These are phyloP conservation scores for Blumeria graminis DNA, from an alignment of 2,329 filamentous ascomycete species.

Conservation along the genomic window DNA sequence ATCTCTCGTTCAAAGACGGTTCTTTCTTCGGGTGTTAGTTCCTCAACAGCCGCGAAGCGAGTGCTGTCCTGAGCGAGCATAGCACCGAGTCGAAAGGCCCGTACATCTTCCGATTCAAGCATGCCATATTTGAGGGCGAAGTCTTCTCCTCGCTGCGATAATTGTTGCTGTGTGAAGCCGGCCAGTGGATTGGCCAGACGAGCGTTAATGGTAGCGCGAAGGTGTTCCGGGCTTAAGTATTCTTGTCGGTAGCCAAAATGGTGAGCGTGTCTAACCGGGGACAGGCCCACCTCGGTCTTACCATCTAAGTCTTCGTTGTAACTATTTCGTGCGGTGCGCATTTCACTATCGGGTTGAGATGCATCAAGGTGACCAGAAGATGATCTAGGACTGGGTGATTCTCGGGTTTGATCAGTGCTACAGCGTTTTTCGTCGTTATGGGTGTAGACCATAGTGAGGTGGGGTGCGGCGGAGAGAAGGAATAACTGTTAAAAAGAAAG, in stretches of 20 bases:
- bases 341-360: too few species aligned
- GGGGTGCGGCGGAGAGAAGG: too few species aligned
- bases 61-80: constrained; percentile 48
- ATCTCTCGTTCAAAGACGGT: neutral
- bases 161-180: constrained; percentile 24
- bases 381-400: too few species aligned
- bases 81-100: constrained; percentile 38
- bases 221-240: constrained; percentile 1
- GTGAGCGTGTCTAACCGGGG: neutral
- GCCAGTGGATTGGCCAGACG: constrained; percentile 25
- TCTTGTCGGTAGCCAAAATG: neutral
- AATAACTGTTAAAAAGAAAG: too few species aligned
- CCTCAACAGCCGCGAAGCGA: constrained; percentile 24
- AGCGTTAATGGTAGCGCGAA: constrained; percentile 2
- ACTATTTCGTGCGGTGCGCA: too few species aligned
- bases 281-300: neutral
- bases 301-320: neutral
- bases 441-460: too few species aligned
- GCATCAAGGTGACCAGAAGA: too few species aligned
- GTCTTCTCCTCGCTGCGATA: constrained; percentile 30
- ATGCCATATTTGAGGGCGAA: constrained; percentile 32
- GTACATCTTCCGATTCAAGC: constrained; percentile 25
- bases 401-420: too few species aligned
- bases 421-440: too few species aligned
- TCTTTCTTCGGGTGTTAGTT: constrained; percentile 18